Evolutionary conservation across 2,329 filamentous ascomycete species (phyloP), one percentile per base, ranked within the genome.

Genomic region (Monilinia aucupariae): DNA sequence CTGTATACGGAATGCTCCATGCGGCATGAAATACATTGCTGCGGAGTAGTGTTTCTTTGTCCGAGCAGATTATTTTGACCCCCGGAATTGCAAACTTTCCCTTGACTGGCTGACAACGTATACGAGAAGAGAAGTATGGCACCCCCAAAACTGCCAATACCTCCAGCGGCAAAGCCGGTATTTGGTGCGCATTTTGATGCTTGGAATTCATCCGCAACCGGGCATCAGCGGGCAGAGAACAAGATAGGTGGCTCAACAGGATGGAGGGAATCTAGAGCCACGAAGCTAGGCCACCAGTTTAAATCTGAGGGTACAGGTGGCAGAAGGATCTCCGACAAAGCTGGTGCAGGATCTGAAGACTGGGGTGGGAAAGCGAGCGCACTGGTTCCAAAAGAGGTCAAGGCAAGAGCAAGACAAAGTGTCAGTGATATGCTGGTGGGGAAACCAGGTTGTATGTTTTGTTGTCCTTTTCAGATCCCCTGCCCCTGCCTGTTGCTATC

Each of bases 141-240:
- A 34, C 64, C 66, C 20, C 64, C 67, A 52, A 70, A 72, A 61
- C 49, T 65, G 3, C 50, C 61, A 41, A 53, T 70, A 17, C 65
- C 66, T n/a, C n/a, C 62, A 12, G 68, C 69, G 37, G 71, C 71
- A 8, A 62, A 71, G 52, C 79, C 81, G 27, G 73, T 71, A 43
- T 74, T 76, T 70, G 74, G 76, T 32, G 75, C 76, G 43, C 71
- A 72, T 64, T 89, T 88, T 70, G 87, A 89, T 74, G 80, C 85
- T 6, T 90, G 86, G 85, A 91, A 91, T 76, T 87, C 86, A 17
- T 84, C 85, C 15, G 85, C 87, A 7, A 87, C 88, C 0, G 90
- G 90, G 52, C 91, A 96, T 74, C 92, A 96, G 75, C 82, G 85
- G 48, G 85, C 89, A 49, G 89, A 93, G 64, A 86, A 85, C 64